Evolutionary conservation across 768 basidiomycete genomes (phyloP).

Genomic region (Lentinula raphanica): DNA sequence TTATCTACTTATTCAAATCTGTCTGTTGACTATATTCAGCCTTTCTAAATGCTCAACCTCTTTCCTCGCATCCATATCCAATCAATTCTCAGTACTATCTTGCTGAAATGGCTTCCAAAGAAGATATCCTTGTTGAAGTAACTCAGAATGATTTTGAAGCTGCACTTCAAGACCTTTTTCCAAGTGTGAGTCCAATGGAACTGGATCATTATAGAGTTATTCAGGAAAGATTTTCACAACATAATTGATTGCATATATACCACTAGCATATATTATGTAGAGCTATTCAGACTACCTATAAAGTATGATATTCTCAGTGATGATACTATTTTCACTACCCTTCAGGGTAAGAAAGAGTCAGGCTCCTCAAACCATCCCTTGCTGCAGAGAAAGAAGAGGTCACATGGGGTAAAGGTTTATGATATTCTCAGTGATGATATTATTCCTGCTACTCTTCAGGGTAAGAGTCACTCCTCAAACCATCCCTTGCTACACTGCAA

Average conservation of each 20-base stretch:
- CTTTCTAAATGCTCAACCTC: slow-evolving; percentile 41
- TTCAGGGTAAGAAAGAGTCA: too few species aligned
- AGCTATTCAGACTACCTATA: too few species aligned
- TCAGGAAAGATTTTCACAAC: slow-evolving; percentile 59
- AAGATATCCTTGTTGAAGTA: slow-evolving; percentile 75
- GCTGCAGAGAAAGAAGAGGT: too few species aligned
- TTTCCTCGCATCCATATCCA: slow-evolving; percentile 49
- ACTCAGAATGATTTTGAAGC: slow-evolving; percentile 66
- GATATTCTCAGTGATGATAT: too few species aligned
- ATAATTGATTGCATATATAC: not conserved
- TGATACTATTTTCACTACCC: too few species aligned
- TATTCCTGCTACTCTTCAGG: too few species aligned
- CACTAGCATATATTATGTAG: not conserved
- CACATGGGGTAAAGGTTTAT: too few species aligned
- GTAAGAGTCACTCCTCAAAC: too few species aligned
- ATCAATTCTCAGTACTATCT: slow-evolving; percentile 90
- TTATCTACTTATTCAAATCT: too few species aligned
- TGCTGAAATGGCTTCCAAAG: slow-evolving; percentile 66
- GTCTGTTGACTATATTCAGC: slow-evolving; percentile 21
- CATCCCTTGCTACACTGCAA: too few species aligned
- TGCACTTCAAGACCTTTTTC: slow-evolving; percentile 67
- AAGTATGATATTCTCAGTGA: too few species aligned
- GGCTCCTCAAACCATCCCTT: too few species aligned
- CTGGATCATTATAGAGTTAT: slow-evolving; percentile 79
- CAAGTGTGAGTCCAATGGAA: slow-evolving; percentile 81